Evolutionary conservation across 805 yeast species (phyloP).

Genomic region (Candida piceae): DNA sequence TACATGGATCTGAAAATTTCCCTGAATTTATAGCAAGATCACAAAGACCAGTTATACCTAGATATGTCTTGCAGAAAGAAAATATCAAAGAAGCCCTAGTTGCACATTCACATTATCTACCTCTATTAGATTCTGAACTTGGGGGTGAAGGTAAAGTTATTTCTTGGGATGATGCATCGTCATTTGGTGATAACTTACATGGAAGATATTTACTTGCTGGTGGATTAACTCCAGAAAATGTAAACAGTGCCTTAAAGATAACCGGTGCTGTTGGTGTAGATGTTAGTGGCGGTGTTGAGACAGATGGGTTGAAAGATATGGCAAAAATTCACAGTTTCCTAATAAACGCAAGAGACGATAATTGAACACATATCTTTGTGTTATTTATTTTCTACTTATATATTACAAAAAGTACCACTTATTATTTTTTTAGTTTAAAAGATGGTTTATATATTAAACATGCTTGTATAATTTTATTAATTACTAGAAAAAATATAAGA

Average conservation of each 20-base stretch:
- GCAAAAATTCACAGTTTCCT: constrained; percentile 59
- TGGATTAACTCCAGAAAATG: constrained; percentile 77
- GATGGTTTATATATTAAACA: too few species aligned
- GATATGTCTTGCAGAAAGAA: constrained; percentile 61
- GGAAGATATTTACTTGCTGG: constrained; percentile 74
- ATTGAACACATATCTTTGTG: too few species aligned
- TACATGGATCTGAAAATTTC: constrained; percentile 74
- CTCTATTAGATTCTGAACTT: constrained; percentile 77
- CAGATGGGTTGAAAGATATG: constrained; percentile 66
- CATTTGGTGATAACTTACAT: constrained; percentile 28
- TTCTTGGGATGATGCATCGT: constrained; percentile 57
- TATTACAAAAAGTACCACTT: not conserved
- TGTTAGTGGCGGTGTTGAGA: constrained; percentile 94
- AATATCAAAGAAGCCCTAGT: constrained; percentile 19
- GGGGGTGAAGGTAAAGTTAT: constrained; percentile 91
- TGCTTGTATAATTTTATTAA: too few species aligned
- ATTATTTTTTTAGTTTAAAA: too few species aligned
- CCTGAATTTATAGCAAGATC: constrained; percentile 36
- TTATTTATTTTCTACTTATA: too few species aligned
- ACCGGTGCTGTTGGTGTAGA: constrained; percentile 82
- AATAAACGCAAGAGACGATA: constrained; percentile 36
- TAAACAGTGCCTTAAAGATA: constrained; percentile 43
- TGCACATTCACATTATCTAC: constrained; percentile 40
- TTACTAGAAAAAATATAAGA: too few species aligned
- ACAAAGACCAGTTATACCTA: constrained; percentile 59